Evolutionary conservation across 208 protist genomes (phyloP).

Genomic region (Herpetomonas samuelpessoai): DNA sequence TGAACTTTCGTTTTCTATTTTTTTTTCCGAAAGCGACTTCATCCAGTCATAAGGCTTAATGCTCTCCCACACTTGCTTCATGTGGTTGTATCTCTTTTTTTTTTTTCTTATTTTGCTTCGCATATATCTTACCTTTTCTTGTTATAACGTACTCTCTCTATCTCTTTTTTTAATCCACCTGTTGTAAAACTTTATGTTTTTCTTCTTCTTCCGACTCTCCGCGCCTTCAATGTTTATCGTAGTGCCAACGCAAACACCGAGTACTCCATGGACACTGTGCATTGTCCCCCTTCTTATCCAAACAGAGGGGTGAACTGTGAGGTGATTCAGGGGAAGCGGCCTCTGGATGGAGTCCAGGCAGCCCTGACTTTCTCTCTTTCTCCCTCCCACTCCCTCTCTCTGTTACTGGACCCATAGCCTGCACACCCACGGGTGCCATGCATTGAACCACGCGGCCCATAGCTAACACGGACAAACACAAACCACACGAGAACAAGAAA

Average conservation of each 20-base stretch:
- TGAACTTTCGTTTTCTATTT: too few relatives aligned
- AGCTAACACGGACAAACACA: too few relatives aligned
- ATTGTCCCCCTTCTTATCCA: background rate
- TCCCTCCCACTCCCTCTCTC: background rate
- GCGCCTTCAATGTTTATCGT: background rate
- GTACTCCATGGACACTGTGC: background rate
- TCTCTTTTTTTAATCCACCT: background rate
- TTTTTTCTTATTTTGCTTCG: too few relatives aligned
- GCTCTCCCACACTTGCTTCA: too few relatives aligned
- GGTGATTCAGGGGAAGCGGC: too few relatives aligned
- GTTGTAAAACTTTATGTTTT: background rate
- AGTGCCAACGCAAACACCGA: background rate
- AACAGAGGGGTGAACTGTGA: too few relatives aligned
- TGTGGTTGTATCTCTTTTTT: too few relatives aligned
- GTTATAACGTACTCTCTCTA: background rate
- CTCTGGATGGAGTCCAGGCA: background rate
- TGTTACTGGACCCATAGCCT: background rate
- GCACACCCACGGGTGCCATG: background rate
- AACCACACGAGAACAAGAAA: too few relatives aligned
- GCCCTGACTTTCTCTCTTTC: background rate
- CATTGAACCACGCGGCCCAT: background rate
- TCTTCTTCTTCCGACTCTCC: background rate
- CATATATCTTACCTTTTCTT: background rate
- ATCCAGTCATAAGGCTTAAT: too few relatives aligned
- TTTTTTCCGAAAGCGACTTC: too few relatives aligned